These are phyloP conservation scores for Prunus yedoensis DNA, from an alignment of 331 rosid genomes.

Conservation along the genomic window DNA sequence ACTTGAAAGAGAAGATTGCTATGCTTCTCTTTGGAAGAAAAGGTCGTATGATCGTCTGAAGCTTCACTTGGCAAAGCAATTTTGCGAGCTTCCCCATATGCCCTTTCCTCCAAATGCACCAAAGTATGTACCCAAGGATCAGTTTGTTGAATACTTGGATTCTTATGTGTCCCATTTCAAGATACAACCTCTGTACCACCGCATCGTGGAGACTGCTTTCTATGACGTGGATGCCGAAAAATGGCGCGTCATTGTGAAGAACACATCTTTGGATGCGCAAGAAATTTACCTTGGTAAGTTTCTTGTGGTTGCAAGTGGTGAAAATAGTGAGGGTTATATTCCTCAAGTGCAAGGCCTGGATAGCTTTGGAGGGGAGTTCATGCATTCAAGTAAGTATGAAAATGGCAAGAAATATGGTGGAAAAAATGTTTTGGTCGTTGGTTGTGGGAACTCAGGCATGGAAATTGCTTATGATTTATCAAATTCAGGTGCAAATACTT, in stretches of 20 bases:
- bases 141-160: slow-evolving; percentile 42
- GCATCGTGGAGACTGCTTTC: slow-evolving; percentile 32
- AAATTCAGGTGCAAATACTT: slow-evolving; percentile 50
- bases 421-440: slow-evolving; percentile 44
- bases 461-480: slow-evolving; percentile 64
- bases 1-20: slow-evolving; percentile 56
- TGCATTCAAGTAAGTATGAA: slow-evolving; percentile 42
- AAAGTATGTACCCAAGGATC: slow-evolving; percentile 35
- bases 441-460: slow-evolving; percentile 37
- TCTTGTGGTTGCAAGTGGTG: slow-evolving; percentile 60
- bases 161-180: slow-evolving; percentile 28
- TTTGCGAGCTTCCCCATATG: slow-evolving; percentile 57
- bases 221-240: neutral
- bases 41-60: slow-evolving; percentile 63
- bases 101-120: slow-evolving; percentile 33
- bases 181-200: slow-evolving; percentile 20
- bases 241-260: slow-evolving; percentile 35
- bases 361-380: too few species aligned
- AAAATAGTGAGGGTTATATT: slow-evolving; percentile 40
- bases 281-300: slow-evolving; percentile 34
- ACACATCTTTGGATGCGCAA: neutral
- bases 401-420: slow-evolving; percentile 40
- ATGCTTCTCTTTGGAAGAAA: slow-evolving; percentile 65
- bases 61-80: slow-evolving; percentile 57
- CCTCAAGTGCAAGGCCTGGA: slow-evolving; percentile 43